Conservation (phyloP, 2,329 filamentous ascomycete species). For the Blastomyces gilchristii region DNA sequence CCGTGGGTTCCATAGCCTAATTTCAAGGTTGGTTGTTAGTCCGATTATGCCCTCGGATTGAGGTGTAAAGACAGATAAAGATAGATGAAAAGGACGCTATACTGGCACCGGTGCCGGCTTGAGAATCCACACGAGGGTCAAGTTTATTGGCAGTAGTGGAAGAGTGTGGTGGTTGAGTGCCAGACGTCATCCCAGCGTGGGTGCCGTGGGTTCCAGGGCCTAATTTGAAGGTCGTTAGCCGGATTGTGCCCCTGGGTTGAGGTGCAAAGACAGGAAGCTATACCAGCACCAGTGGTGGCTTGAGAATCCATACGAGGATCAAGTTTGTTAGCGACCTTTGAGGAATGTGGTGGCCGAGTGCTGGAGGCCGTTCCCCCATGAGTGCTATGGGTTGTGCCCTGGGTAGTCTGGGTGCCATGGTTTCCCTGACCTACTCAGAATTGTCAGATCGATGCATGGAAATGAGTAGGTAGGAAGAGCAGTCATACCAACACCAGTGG, state of each 20-base stretch:
- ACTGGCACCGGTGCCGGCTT: background rate
- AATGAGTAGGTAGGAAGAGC: background rate
- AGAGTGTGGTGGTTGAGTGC: conserved; percentile 23
- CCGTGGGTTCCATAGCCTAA: conserved; percentile 9
- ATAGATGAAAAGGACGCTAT: background rate
- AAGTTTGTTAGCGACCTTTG: conserved; percentile 16
- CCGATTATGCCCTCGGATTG: background rate
- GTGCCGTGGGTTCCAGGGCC: conserved; percentile 8
- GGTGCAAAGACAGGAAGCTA: background rate
- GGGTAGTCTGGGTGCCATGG: background rate
- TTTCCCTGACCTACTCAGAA: background rate
- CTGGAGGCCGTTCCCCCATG: background rate
- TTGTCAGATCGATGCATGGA: background rate
- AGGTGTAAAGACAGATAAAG: background rate
- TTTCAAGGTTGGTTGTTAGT: background rate
- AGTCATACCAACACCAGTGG: background rate
- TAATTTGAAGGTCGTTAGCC: background rate
- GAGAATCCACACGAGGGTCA: conserved; percentile 25
- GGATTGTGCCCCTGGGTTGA: background rate
- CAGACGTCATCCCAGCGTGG: background rate
- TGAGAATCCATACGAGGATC: conserved; percentile 13
- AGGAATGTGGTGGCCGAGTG: conserved; percentile 4
- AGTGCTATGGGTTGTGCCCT: background rate
- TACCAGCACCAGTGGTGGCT: background rate
- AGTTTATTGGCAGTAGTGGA: conserved; percentile 32